Evolutionary conservation across 768 basidiomycete species (phyloP), one percentile per base, ranked within the genome.

Genomic region (Cantharellus cinnabarinus): DNA sequence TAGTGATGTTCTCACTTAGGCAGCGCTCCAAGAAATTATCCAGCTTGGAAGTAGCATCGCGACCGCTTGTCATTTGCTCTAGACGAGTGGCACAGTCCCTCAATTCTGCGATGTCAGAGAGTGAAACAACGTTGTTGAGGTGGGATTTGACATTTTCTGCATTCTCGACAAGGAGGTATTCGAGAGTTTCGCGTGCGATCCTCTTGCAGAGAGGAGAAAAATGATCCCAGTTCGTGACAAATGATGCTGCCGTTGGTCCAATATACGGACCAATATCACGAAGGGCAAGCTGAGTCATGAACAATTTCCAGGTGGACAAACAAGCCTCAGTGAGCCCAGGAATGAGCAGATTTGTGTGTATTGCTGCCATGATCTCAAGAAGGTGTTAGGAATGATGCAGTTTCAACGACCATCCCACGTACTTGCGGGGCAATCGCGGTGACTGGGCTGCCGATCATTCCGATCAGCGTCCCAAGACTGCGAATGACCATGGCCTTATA

Each of bases 281-380:
- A 20, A 79, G 75, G 2, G 75, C 72, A 20, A 94, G 70, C 2
- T 80, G 81, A 14, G 72, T 76, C 61, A 94, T 70, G 70, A 97
- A 95, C 35, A 71, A 74, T 58, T 77, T 69, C 90, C 91, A 98
- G 42, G 81, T 85, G 40, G 78, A 72, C 2, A 99, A 72, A 0
- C 89, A 85, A 4, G 81, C 82, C 60, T 85, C 79, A 0, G 86
- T 78, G 4, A 99, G 74, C 61, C 84, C 83, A 0, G 77, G 76
- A 5, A 88, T 75, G 41, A 73, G 69, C n/a, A 95, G 75, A 71
- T 84, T 86, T 3, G 86, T 89, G 71, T 98, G 94, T 42, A 99
- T 77, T 15, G 85, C 90, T 0, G 94, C 90, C 86, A 98, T 90
- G 64, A 97, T 83, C 94, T 99, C 64, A 39, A 7, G 64, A 60